Conservation (phyloP, 257 asterid species). For the Haberlea rhodopensis region DNA sequence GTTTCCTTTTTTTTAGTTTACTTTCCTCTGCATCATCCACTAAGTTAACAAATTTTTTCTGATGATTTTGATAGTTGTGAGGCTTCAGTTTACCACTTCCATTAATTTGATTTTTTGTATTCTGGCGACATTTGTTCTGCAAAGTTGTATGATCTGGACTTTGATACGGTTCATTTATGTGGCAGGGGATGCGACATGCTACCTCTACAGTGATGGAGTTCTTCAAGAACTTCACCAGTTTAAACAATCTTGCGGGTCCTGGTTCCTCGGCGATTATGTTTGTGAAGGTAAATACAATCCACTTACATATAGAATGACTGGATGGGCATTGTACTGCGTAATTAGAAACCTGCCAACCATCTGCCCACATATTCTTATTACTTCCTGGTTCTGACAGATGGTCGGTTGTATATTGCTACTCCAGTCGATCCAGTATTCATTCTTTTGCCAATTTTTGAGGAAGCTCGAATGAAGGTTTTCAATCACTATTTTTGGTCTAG, state of each 20-base stretch:
- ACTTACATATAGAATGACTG: slow-evolving; percentile 5
- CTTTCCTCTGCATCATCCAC: background rate
- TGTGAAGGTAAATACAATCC: slow-evolving; percentile 62
- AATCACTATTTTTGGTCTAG: slow-evolving; percentile 18
- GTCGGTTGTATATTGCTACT: slow-evolving; percentile 79
- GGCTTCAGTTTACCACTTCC: background rate
- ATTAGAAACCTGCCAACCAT: slow-evolving; percentile 15
- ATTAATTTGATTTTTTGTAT: background rate
- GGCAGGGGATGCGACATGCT: slow-evolving; percentile 62
- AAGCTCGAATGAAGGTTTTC: slow-evolving; percentile 89
- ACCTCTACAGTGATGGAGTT: slow-evolving; percentile 45
- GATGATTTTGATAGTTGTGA: background rate
- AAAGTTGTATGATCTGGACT: background rate
- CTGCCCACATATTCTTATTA: slow-evolving; percentile 17
- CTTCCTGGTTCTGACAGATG: slow-evolving; percentile 47
- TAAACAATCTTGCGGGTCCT: slow-evolving; percentile 85
- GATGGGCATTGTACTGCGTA: background rate
- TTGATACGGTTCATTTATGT: slow-evolving; percentile 15
- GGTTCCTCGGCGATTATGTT: slow-evolving; percentile 95
- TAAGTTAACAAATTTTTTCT: background rate
- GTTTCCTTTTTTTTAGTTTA: background rate
- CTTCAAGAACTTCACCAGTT: slow-evolving; percentile 91
- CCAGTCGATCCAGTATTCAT: slow-evolving; percentile 91
- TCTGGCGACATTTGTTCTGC: background rate
- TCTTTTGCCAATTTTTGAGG: slow-evolving; percentile 84